Percentiles rank a stretch among this genome's conserved stretches.
phyloP scores from a whole-genome alignment of 352 stramenopile genomes.

The Phytopythium chamaehyphon region DNA sequence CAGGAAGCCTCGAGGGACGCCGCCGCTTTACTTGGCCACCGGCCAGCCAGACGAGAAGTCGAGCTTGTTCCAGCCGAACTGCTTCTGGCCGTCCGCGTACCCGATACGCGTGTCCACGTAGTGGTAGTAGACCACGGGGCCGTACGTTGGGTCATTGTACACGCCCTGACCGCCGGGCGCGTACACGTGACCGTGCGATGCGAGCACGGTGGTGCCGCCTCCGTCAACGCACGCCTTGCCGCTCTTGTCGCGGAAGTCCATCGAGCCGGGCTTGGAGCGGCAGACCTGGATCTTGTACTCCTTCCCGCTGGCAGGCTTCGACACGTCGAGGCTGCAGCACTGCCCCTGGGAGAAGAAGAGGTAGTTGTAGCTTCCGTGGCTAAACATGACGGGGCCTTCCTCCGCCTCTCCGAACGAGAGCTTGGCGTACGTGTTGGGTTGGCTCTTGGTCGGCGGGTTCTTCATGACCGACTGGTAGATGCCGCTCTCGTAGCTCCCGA shows the following conservation, averaged over 20 bases:
- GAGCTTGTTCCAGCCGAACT: slow-evolving; percentile 54
- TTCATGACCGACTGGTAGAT: slow-evolving; percentile 22
- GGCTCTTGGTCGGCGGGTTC: slow-evolving; percentile 14
- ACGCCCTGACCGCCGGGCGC: slow-evolving; percentile 38
- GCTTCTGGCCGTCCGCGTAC: slow-evolving; percentile 41
- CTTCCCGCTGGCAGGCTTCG: slow-evolving; percentile 17
- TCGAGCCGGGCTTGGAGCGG: slow-evolving; percentile 20
- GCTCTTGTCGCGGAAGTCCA: slow-evolving; percentile 29
- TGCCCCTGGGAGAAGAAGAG: slow-evolving; percentile 24
- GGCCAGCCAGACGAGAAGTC: slow-evolving; percentile 44
- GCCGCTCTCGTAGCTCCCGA: slow-evolving; percentile 32
- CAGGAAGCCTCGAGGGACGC: too few relatives aligned
- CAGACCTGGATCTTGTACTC: slow-evolving; percentile 46
- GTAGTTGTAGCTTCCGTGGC: slow-evolving; percentile 22
- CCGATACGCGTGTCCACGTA: slow-evolving; percentile 38
- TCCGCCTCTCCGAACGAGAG: slow-evolving; percentile 5
- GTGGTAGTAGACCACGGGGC: slow-evolving; percentile 47
- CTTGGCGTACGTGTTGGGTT: not conserved
- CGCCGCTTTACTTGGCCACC: slow-evolving; percentile 12
- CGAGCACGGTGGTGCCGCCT: slow-evolving; percentile 34
- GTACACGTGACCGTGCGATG: slow-evolving; percentile 34
- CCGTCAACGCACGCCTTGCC: slow-evolving; percentile 22
- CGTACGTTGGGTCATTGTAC: slow-evolving; percentile 36
- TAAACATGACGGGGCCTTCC: slow-evolving; percentile 23
- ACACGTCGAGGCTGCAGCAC: slow-evolving; percentile 13